phyloP scores from a whole-genome alignment of 129 eudicot species.

The Helianthus tuberosus region DNA sequence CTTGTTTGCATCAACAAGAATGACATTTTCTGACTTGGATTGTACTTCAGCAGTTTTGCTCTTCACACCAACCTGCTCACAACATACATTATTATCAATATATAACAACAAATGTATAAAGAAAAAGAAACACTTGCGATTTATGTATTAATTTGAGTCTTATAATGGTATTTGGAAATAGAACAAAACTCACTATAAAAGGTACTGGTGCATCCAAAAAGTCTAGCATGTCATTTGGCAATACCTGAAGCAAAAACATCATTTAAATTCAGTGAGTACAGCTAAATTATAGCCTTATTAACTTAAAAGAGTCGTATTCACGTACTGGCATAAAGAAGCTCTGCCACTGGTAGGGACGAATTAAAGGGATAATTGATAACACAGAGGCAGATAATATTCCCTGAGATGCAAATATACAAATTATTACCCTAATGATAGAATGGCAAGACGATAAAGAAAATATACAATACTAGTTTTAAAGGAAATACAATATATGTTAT shows the following conservation, averaged over 20 bases:
- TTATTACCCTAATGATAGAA: constrained; percentile 11
- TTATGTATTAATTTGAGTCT: not conserved
- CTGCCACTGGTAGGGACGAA: constrained; percentile 99
- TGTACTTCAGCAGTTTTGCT: constrained; percentile 88
- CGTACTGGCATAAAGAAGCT: constrained; percentile 97
- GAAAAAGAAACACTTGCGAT: not conserved
- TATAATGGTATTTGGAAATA: constrained; percentile 2
- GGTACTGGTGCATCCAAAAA: constrained; percentile 99
- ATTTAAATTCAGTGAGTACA: not conserved
- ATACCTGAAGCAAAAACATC: constrained; percentile 53
- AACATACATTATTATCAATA: too few species aligned
- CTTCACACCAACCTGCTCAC: constrained; percentile 78
- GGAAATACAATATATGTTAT: not conserved
- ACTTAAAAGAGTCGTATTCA: not conserved
- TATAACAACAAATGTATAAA: not conserved
- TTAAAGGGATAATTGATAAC: constrained; percentile 81
- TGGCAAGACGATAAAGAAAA: constrained; percentile 3
- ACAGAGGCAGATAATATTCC: constrained; percentile 91
- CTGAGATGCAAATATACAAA: constrained; percentile 42
- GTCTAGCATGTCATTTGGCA: constrained; percentile 99
- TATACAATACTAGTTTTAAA: not conserved
- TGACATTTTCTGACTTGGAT: constrained; percentile 71
- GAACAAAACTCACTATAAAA: constrained; percentile 66
- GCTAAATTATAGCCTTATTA: not conserved
- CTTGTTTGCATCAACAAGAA: constrained; percentile 83